A percentile compares a stretch with the other conserved stretches of the same genome.
Conservation (phyloP, 768 basidiomycete genomes). For the Pleurotus tuoliensis region DNA sequence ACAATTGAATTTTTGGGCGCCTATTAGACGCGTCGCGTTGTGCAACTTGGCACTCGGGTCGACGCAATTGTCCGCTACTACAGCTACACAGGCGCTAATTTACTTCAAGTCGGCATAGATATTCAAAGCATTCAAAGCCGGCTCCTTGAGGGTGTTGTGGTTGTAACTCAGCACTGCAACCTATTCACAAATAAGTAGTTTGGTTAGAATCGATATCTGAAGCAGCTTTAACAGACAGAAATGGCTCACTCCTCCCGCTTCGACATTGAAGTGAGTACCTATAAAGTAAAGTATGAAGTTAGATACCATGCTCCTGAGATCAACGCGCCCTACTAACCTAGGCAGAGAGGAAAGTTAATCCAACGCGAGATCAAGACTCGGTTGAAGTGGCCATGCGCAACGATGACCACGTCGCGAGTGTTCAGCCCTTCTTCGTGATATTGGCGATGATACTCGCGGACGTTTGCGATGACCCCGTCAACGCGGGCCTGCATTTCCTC, state of each 20-base stretch:
- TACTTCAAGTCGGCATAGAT: slow-evolving; percentile 42
- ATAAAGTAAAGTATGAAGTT: slow-evolving; percentile 5
- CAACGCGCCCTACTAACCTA: slow-evolving; percentile 21
- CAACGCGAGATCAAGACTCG: slow-evolving; percentile 78
- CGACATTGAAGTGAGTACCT: slow-evolving; percentile 83
- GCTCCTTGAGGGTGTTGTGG: slow-evolving; percentile 74
- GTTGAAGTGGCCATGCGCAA: slow-evolving; percentile 87
- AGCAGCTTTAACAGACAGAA: neutral
- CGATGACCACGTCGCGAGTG: slow-evolving; percentile 78
- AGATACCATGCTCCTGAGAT: neutral
- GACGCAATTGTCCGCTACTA: too few species aligned
- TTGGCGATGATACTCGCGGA: slow-evolving; percentile 66
- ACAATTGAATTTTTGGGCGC: neutral
- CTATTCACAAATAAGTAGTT: slow-evolving; percentile 29
- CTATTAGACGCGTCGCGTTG: slow-evolving; percentile 9
- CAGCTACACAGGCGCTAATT: neutral
- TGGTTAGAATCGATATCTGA: neutral
- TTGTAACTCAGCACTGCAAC: slow-evolving; percentile 82
- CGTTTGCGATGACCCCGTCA: slow-evolving; percentile 69
- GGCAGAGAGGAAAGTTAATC: slow-evolving; percentile 61
- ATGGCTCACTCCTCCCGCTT: slow-evolving; percentile 68
- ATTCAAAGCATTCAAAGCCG: slow-evolving; percentile 72
- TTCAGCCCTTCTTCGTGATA: slow-evolving; percentile 66
- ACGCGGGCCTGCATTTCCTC: slow-evolving; percentile 78
- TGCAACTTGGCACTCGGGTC: too few species aligned